Evolutionary conservation across 805 yeast genomes (phyloP), one percentile per base, ranked within the genome.

Genomic region (Pichia deserticola): DNA sequence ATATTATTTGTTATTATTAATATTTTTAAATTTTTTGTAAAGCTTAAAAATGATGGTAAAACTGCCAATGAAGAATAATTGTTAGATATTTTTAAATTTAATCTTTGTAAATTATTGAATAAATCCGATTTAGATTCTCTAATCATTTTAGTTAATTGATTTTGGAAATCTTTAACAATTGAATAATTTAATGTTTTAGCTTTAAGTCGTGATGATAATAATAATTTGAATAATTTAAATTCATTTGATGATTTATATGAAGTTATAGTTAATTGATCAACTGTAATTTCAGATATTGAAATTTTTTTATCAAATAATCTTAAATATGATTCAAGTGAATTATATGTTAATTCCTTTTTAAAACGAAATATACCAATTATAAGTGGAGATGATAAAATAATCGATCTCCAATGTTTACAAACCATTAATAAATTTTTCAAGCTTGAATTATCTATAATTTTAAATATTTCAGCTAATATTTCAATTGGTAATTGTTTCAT

Each of bases 381-480:
- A 10, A 42, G 34, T 5, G 57, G 54, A 5, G 49, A 42, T n/a
- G 45, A 45, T 20, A 54, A 33, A 10, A 51, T 40, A 7, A 44
- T 45, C 25, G 40, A 13, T 44, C 57, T 46, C 57, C 53, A 51
- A 33, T 40, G 49, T 43, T 51, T 45, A n/a, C 54, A 51, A 13
- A 51, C 48, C 30, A 29, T n/a, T 30, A 51, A 36, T 12, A 50
- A 36, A 27, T 42, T 51, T 5, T 30, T 40, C 13, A 51, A 50
- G 20, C 38, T 43, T 28, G 25, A 30, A n/a, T 38, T 39, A 15
- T 47, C 47, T 30, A 54, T 40, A 1, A 40, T 28, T 12, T 32
- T 34, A 48, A 54, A 45, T 20, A 50, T 51, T 5, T 45, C 40
- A 12, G 36, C 11, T 2, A 51, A 32, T 25, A 54, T 30, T 45